Base-by-base conservation (phyloP, 768 basidiomycete genomes). In the Lactifluus hygrophoroides region DNA sequence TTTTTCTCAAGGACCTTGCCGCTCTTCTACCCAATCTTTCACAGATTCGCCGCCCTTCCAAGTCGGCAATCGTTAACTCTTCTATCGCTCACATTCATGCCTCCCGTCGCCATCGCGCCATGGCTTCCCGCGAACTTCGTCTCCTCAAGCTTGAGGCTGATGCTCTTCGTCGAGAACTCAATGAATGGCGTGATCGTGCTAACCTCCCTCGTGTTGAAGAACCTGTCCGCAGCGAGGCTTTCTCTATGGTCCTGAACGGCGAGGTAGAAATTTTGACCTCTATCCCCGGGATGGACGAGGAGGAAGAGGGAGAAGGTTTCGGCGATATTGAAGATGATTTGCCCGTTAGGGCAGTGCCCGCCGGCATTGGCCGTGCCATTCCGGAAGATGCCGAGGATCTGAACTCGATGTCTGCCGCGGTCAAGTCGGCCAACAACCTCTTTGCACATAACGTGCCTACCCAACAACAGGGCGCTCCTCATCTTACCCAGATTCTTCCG, bases 11-110 rank as follows among this genome's bases (percentile, higher is more conserved):
- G 90, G 90, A 93, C 66, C 88, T 97, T 49, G 95, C 95, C 58
- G 83, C 85, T 7, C 80, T 96, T 38, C 84, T 98, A 19, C 92
- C 95, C 50, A 90, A 94, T 68, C 84, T 96, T 56, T 88, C 88
- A 11, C 82, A 90, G 67, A 88, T 93, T 71, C 86, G 94, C 63
- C 85, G 95, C 30, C 96, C 96, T 0, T 93, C 90, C 69, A 99
- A 99, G 74, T 90, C 90, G 4, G 88, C 90, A 60, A 97, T 98
- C 71, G 94, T 99, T 72, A 96, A 96, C 72, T 92, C 89, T 34
- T 90, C 88, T 45, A 96, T 97, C 70, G 85, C 91, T 1, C 88
- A 92, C 68, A 83, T 94, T 60, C 86, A 88, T 67, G 81, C 86
- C 21, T 87, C 89, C 40, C 83, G 90, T 49, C 80, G 90, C 43